These are phyloP conservation scores for Ganoderma boninense DNA, from an alignment of 1,284 basidiomycete genomes.

Conservation along the genomic window DNA sequence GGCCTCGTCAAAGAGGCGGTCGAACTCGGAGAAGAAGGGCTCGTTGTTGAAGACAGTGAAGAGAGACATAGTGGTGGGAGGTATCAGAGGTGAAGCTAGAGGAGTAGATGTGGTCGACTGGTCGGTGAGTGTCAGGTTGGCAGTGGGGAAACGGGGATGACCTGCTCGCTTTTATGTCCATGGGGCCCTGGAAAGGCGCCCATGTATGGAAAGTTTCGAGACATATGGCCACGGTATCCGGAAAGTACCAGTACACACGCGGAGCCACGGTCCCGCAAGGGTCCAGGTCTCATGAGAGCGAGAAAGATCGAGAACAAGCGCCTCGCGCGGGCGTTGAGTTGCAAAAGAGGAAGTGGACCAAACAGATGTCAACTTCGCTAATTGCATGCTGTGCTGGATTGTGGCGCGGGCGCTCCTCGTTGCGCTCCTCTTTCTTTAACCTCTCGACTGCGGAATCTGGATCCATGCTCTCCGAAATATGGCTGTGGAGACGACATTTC, in stretches of 20 bases:
- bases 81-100: background rate
- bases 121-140: background rate
- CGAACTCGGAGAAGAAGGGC: constrained; percentile 54
- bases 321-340: background rate
- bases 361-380: background rate
- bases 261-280: background rate
- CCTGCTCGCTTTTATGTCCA: background rate
- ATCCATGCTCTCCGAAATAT: no score
- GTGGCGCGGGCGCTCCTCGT: background rate
- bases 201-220: background rate
- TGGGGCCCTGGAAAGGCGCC: background rate
- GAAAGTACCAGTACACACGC: background rate
- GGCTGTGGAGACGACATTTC: no score
- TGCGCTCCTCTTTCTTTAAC: background rate
- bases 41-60: constrained; percentile 47
- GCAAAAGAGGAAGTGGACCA: background rate
- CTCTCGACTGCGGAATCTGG: background rate
- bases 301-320: constrained; percentile 10
- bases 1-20: constrained; percentile 57
- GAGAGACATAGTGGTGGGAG: background rate
- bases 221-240: background rate
- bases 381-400: background rate
- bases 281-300: background rate
- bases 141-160: background rate
- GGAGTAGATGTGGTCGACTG: background rate